These are phyloP conservation scores for Penicillium ochrochloron DNA, from an alignment of 495 filamentous ascomycete species.

Conservation along the genomic window DNA sequence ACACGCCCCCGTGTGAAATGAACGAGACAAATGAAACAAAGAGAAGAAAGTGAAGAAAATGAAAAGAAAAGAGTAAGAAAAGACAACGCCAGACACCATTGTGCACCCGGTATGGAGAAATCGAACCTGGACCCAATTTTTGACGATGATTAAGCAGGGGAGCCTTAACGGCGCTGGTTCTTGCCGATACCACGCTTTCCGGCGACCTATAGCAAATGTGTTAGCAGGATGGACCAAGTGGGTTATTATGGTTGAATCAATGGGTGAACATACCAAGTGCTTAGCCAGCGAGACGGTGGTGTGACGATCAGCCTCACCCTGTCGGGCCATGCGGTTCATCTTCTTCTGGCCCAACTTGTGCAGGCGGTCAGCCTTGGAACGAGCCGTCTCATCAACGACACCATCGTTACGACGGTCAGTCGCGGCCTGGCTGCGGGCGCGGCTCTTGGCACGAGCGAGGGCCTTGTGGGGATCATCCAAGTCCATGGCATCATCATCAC, in stretches of 20 bases:
- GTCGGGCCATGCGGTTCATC: constrained; percentile 97
- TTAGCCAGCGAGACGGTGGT: constrained; percentile 79
- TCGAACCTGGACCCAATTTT: constrained; percentile 26
- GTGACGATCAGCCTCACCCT: constrained; percentile 96
- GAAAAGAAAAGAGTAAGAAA: constrained; percentile 13
- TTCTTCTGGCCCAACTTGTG: constrained; percentile 91
- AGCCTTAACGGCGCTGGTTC: constrained; percentile 58
- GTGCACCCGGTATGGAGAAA: constrained; percentile 38
- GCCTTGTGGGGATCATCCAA: constrained; percentile 69
- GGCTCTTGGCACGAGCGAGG: constrained; percentile 74
- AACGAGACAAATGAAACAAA: constrained; percentile 12
- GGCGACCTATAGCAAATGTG: constrained; percentile 46
- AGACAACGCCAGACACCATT: constrained; percentile 41
- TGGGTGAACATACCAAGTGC: constrained; percentile 74
- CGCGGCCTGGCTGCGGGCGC: constrained; percentile 72
- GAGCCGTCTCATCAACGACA: constrained; percentile 50
- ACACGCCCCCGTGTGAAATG: constrained; percentile 20
- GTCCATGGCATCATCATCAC: constrained; percentile 81
- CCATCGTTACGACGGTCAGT: constrained; percentile 87
- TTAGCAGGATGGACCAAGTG: constrained; percentile 28
- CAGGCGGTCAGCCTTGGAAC: constrained; percentile 81
- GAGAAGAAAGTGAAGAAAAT: constrained; percentile 8
- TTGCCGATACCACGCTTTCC: constrained; percentile 65
- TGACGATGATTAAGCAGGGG: constrained; percentile 38
- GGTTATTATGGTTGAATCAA: constrained; percentile 1